phyloP scores from a whole-genome alignment of 2,329 filamentous ascomycete genomes.

The Cladosporium sphaerospermum region DNA sequence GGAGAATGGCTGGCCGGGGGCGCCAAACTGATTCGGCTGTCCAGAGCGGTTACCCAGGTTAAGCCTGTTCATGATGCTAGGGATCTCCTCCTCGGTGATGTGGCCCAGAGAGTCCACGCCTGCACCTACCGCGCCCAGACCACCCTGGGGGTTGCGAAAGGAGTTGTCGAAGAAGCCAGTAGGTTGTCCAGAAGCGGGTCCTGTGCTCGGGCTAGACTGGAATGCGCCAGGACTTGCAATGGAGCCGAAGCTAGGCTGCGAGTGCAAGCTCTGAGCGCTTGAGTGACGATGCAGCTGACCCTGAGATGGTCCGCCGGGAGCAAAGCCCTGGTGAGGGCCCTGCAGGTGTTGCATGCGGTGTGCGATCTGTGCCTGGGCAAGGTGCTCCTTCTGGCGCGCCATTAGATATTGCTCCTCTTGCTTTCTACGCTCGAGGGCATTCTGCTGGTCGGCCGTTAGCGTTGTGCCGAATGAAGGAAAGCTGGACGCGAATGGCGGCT shows the following conservation, averaged over 20 bases:
- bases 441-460: slow-evolving; percentile 93
- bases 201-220: slow-evolving; percentile 54
- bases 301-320: slow-evolving; percentile 27
- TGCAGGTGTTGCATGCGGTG: slow-evolving; percentile 66
- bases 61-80: slow-evolving; percentile 59
- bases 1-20: slow-evolving; percentile 40
- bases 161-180: slow-evolving; percentile 65
- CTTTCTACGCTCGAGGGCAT: slow-evolving; percentile 90
- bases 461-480: slow-evolving; percentile 97
- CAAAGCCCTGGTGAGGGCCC: slow-evolving; percentile 42
- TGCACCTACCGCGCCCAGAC: slow-evolving; percentile 40
- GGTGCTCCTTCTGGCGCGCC: slow-evolving; percentile 89
- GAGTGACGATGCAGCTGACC: slow-evolving; percentile 81
- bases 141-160: slow-evolving; percentile 36
- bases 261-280: slow-evolving; percentile 91
- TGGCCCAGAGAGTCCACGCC: slow-evolving; percentile 39
- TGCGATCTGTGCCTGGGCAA: slow-evolving; percentile 77
- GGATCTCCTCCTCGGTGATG: slow-evolving; percentile 65
- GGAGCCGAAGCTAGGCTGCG: slow-evolving; percentile 92
- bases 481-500: slow-evolving; percentile 82
- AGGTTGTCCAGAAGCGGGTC: slow-evolving; percentile 32
- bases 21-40: slow-evolving; percentile 41
- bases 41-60: slow-evolving; percentile 47
- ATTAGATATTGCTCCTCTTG: slow-evolving; percentile 97
- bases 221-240: slow-evolving; percentile 77